phyloP scores from a whole-genome alignment of 345 rosid species.

The Gossypium herbaceum region DNA sequence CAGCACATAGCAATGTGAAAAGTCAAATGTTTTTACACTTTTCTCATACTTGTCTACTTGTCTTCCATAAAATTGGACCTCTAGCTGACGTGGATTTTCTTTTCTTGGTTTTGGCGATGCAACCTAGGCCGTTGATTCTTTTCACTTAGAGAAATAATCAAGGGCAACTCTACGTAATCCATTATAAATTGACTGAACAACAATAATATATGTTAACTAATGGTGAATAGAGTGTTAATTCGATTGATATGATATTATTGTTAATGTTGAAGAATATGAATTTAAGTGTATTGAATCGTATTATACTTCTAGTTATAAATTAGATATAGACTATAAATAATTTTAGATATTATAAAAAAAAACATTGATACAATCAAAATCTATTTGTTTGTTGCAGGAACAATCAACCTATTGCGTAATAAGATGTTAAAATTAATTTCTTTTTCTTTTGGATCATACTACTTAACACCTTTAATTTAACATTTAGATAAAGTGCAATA shows the following conservation, averaged over 20 bases:
- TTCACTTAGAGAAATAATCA: not conserved
- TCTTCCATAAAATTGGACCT: not conserved
- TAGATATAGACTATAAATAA: too few species aligned
- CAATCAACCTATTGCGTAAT: too few species aligned
- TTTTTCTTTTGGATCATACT: not conserved
- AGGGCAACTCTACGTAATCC: not conserved
- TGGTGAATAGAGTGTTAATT: rapidly evolving
- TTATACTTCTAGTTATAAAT: too few species aligned
- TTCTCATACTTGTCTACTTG: constrained; percentile 13
- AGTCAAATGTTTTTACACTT: not conserved
- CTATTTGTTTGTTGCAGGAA: too few species aligned
- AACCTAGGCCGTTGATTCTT: not conserved
- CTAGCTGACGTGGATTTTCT: not conserved
- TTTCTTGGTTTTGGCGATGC: not conserved
- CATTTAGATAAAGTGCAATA: not conserved
- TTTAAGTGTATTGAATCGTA: too few species aligned
- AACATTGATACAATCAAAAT: too few species aligned
- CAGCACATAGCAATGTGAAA: not conserved
- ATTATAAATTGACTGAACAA: not conserved
- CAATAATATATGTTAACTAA: too few species aligned
- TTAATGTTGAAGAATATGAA: rapidly evolving
- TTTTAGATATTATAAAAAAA: too few species aligned
- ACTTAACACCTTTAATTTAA: not conserved
- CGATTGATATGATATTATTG: too few species aligned
- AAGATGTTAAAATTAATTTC: too few species aligned